Conservation (phyloP, 2,329 filamentous ascomycete genomes). For the Zalaria sp. region DNA sequence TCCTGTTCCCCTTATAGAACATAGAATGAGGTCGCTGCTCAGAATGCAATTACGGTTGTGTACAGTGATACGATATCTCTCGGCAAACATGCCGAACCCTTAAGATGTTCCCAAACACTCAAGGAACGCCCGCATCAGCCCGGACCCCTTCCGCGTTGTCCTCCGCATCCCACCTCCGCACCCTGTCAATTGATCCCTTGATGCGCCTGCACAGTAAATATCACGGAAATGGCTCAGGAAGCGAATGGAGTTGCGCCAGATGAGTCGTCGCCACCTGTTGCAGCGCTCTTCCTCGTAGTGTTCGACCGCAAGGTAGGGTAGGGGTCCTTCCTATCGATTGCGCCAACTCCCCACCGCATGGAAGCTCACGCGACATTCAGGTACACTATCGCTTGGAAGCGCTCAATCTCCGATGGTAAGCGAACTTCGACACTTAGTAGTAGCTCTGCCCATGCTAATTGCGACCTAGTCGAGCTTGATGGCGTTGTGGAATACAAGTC, state of each 20-base stretch:
- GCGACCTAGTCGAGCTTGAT: conserved; percentile 47
- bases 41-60: no score
- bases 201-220: no score
- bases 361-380: conserved; percentile 21
- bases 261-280: conserved; percentile 13
- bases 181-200: no score
- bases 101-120: no score
- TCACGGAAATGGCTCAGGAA: no score
- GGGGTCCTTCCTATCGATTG: conserved; percentile 4
- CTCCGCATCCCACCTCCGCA: no score
- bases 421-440: neutral
- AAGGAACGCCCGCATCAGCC: no score
- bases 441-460: neutral
- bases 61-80: no score
- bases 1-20: no score
- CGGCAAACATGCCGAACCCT: no score
- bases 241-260: neutral
- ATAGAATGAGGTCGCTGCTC: no score
- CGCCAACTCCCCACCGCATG: neutral
- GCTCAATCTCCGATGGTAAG: conserved; percentile 51
- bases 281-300: conserved; percentile 20
- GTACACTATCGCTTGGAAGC: conserved; percentile 80
- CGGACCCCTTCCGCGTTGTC: no score
- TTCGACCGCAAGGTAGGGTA: conserved; percentile 25
- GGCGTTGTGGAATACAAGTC: conserved; percentile 93